Evolutionary conservation across 176 grass and related monocot species (phyloP).

Genomic region (Lolium rigidum): DNA sequence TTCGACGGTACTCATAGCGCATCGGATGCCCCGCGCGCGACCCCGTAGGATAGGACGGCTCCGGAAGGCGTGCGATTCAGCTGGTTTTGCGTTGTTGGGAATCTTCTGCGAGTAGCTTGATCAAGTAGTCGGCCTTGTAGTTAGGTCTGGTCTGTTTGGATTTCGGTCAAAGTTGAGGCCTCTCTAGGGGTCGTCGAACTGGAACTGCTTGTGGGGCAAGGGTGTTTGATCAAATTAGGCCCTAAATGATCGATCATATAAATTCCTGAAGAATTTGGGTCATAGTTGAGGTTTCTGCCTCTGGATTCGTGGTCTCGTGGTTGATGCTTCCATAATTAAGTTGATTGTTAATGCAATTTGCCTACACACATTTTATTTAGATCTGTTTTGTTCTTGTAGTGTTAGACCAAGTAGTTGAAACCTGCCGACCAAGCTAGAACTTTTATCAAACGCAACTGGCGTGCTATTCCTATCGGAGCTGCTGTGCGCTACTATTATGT

Average conservation of each 20-base stretch:
- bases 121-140: not conserved
- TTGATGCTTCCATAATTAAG: not conserved
- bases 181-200: not conserved
- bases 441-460: not conserved
- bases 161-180: not conserved
- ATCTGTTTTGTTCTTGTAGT: not conserved
- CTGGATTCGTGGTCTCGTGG: not conserved
- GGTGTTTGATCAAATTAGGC: not conserved
- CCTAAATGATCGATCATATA: not conserved
- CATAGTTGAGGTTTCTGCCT: not conserved
- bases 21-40: not conserved
- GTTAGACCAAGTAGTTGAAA: not conserved
- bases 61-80: not conserved
- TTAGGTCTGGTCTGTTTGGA: constrained; percentile 22
- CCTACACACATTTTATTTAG: not conserved
- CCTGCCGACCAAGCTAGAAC: not conserved
- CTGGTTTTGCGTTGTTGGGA: not conserved
- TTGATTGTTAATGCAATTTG: not conserved
- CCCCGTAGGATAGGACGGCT: not conserved
- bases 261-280: not conserved
- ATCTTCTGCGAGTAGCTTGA: not conserved
- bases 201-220: not conserved
- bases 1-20: not conserved
- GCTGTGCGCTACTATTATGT: not conserved
- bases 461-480: not conserved